Conservation (phyloP, 352 stramenopile genomes). For the Globisporangium nodosum region DNA sequence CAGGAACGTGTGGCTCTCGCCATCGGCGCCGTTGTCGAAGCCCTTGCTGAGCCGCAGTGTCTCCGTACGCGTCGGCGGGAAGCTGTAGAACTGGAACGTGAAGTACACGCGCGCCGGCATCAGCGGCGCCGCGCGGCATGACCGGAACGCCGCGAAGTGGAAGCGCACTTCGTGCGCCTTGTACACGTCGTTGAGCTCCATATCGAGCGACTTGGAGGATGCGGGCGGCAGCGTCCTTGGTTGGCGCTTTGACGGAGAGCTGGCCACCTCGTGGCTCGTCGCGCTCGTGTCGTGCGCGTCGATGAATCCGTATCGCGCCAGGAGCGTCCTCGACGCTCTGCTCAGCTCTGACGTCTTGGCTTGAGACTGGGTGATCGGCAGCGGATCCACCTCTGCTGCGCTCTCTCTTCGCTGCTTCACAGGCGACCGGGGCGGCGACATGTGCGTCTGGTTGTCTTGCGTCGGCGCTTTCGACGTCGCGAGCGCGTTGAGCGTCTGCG, state of each 20-base stretch:
- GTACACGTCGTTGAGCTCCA: conserved; percentile 74
- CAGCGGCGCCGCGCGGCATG: not conserved
- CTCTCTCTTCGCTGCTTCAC: not conserved
- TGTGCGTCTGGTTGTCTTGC: conserved; percentile 9
- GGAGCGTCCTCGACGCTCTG: conserved; percentile 75
- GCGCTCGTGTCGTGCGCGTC: conserved; percentile 37
- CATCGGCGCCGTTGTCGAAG: conserved; percentile 26
- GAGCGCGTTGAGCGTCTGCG: conserved; percentile 55
- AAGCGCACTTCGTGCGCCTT: conserved; percentile 85
- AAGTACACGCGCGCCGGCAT: conserved; percentile 75
- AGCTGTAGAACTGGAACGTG: conserved; percentile 92
- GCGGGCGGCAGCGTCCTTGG: conserved; percentile 6
- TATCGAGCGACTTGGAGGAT: conserved; percentile 41
- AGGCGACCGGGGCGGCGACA: conserved; percentile 19
- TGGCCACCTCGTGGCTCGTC: conserved; percentile 8
- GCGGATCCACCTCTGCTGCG: conserved; percentile 1
- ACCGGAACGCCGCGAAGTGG: conserved; percentile 87
- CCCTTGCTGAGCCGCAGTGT: conserved; percentile 54
- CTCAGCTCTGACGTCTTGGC: conserved; percentile 52
- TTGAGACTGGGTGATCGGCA: conserved; percentile 4
- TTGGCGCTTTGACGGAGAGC: conserved; percentile 20
- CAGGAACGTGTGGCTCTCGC: conserved; percentile 39
- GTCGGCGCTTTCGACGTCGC: conserved; percentile 22
- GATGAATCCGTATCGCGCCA: conserved; percentile 82
- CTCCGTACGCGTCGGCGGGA: conserved; percentile 85